Percentiles rank a stretch among this genome's conserved stretches.
Conservation (phyloP, 768 basidiomycete species). For the Podaxis sp. region DNA sequence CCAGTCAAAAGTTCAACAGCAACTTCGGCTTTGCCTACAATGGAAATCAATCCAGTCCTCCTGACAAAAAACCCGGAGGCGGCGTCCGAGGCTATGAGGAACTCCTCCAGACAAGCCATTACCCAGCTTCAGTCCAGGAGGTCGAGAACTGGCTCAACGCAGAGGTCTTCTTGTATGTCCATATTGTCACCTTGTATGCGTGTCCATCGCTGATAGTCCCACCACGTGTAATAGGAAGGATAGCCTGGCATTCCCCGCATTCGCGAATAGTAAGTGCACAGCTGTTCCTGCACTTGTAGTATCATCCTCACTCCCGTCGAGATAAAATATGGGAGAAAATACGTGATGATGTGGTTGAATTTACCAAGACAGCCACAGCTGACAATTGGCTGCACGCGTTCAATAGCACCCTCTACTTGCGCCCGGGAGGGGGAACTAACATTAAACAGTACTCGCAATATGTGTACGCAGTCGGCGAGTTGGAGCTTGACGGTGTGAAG, state of each 20-base stretch:
- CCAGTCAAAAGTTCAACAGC: background rate
- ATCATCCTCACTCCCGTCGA: background rate
- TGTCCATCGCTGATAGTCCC: background rate
- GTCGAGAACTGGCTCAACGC: background rate
- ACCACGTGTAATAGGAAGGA: background rate
- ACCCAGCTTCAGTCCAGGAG: background rate
- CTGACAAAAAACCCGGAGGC: background rate
- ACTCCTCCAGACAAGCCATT: background rate
- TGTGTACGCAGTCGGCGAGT: background rate
- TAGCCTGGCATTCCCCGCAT: background rate
- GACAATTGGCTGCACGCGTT: background rate
- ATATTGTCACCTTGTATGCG: background rate
- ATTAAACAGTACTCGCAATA: background rate
- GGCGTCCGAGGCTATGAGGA: background rate
- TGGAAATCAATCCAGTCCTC: background rate
- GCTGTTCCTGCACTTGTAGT: background rate
- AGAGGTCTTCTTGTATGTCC: background rate
- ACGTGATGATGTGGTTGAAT: background rate
- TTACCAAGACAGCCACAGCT: background rate
- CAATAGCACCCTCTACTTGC: background rate
- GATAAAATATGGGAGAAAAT: background rate
- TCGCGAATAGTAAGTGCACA: background rate
- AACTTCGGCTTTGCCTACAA: background rate
- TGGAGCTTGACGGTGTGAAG: background rate
- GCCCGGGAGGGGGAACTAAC: background rate